A percentile compares a stretch with the other conserved stretches of the same genome.
These are phyloP conservation scores for Hordeum vulgare DNA, from an alignment of 176 grass and related monocot species.

Conservation along the genomic window MorexV3_pseudomolecules_assembly NC_058520.1:531754194-531754693, in stretches of 20 bases:
- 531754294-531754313: neutral
- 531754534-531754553: neutral
- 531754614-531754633: constrained; percentile 98
- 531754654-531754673: constrained; percentile 84
- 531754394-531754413: neutral
- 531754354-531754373: neutral
- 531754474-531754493: neutral
- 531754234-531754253: constrained; percentile 98
- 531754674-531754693: constrained; percentile 85
- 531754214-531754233: constrained; percentile 93
- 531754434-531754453: neutral
- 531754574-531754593: neutral
- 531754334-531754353: neutral
- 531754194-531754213: constrained; percentile 97
- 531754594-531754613: constrained; percentile 54
- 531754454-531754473: neutral
- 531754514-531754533: neutral
- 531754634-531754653: constrained; percentile 98
- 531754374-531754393: neutral
- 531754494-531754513: neutral
- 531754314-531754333: neutral
- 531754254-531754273: constrained; percentile 85
- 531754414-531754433: neutral
- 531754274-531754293: constrained; percentile 39
- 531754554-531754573: neutral